These are phyloP conservation scores for Paramecium caudatum DNA, from an alignment of 73 alveolate genomes.

Conservation along the genomic window DNA sequence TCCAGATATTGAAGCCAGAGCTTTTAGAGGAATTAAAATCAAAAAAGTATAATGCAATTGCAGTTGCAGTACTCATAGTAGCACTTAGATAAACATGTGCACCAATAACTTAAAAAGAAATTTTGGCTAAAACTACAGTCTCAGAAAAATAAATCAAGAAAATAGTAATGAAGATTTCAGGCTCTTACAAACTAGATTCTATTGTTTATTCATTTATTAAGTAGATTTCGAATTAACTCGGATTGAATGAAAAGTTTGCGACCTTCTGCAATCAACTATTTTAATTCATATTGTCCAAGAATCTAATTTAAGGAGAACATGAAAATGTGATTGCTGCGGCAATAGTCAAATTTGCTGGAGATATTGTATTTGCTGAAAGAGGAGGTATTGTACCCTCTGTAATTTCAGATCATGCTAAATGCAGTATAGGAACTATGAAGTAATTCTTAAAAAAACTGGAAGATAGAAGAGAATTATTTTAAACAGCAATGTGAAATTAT, in stretches of 20 bases:
- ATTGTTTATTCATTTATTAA: conserved; percentile 19
- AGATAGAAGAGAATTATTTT: not conserved
- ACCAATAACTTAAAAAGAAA: conserved; percentile 48
- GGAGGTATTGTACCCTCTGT: conserved; percentile 53
- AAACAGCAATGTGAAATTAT: not conserved
- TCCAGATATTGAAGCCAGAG: conserved; percentile 3
- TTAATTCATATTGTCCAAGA: not conserved
- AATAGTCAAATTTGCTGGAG: conserved; percentile 34
- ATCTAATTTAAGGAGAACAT: conserved; percentile 55
- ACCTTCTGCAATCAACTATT: not conserved
- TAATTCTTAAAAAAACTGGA: not conserved
- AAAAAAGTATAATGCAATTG: conserved; percentile 39
- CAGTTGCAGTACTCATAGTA: conserved; percentile 42
- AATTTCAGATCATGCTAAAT: conserved; percentile 50
- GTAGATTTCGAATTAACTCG: not conserved
- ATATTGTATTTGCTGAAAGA: not conserved
- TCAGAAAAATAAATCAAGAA: conserved; percentile 62
- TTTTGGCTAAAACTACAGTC: conserved; percentile 38
- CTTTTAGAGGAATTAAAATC: not conserved
- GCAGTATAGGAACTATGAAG: not conserved
- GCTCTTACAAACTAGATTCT: not conserved
- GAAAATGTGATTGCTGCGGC: conserved; percentile 64
- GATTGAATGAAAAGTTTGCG: conserved; percentile 6
- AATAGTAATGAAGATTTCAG: conserved; percentile 1
- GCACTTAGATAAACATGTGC: conserved; percentile 11